These are phyloP conservation scores for Austroboletus niveus DNA, from an alignment of 1,284 basidiomycete species.

Conservation along the genomic window DNA sequence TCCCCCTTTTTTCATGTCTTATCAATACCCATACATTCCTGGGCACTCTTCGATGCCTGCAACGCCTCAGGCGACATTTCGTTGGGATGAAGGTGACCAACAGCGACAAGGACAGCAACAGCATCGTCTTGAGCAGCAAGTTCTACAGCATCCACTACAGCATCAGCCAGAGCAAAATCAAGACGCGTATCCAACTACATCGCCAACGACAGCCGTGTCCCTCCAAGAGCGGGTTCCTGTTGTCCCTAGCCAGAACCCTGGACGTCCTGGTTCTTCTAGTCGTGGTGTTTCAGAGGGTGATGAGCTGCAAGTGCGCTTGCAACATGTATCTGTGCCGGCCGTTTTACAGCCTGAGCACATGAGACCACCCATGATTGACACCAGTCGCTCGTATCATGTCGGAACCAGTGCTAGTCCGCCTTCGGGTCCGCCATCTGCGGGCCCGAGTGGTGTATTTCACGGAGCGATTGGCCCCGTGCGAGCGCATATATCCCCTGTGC, in stretches of 20 bases:
- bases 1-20: constrained; percentile 35
- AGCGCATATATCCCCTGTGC: constrained; percentile 27
- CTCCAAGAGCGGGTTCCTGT: constrained; percentile 27
- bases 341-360: constrained; percentile 26
- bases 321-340: constrained; percentile 23
- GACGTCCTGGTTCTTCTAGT: constrained; percentile 19
- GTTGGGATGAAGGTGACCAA: constrained; percentile 32
- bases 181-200: not conserved
- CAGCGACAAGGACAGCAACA: constrained; percentile 15
- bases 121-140: constrained; percentile 31
- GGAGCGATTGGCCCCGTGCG: constrained; percentile 23
- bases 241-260: constrained; percentile 28
- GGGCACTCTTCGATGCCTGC: constrained; percentile 36
- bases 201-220: constrained; percentile 16
- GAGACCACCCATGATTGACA: constrained; percentile 36
- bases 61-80: constrained; percentile 32
- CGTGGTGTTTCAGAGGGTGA: constrained; percentile 23
- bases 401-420: constrained; percentile 30
- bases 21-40: constrained; percentile 36
- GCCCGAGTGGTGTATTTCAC: constrained; percentile 19
- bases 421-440: constrained; percentile 29
- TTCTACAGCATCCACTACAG: constrained; percentile 28
- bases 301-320: constrained; percentile 23
- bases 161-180: constrained; percentile 23
- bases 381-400: constrained; percentile 26